Evolutionary conservation across 257 asterid species (phyloP).

Genomic region (Scutellaria baicalensis): DNA sequence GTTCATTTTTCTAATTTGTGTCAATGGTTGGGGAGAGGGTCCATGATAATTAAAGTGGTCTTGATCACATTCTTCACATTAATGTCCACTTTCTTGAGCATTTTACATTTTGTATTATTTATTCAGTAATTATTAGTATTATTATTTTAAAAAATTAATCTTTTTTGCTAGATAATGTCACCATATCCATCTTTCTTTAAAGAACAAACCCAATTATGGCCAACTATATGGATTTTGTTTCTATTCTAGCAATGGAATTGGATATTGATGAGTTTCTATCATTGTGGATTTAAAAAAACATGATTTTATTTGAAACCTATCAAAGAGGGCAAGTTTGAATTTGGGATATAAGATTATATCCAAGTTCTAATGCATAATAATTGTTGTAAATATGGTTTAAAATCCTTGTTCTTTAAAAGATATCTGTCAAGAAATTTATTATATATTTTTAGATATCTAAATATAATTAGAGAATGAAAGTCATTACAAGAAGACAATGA

Average conservation of each 20-base stretch:
- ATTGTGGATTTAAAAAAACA: neutral
- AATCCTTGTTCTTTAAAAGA: no score
- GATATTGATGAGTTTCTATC: constrained; percentile 13
- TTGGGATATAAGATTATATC: no score
- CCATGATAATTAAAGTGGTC: constrained; percentile 25
- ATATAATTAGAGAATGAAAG: neutral
- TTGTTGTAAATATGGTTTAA: no score
- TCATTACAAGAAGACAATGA: neutral
- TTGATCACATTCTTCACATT: constrained; percentile 10
- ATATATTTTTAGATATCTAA: neutral
- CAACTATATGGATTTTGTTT: constrained; percentile 24
- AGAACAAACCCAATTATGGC: constrained; percentile 8
- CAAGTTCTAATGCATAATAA: no score
- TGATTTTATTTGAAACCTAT: no score
- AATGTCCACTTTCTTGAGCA: neutral
- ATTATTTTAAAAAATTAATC: no score
- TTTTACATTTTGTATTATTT: no score
- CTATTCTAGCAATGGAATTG: constrained; percentile 10
- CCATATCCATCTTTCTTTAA: constrained; percentile 11
- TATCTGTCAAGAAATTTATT: neutral
- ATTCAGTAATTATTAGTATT: no score
- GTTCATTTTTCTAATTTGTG: neutral
- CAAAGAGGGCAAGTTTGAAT: no score
- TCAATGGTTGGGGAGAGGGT: constrained; percentile 12
- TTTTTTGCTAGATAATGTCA: constrained; percentile 29